A percentile compares a stretch with the other conserved stretches of the same genome.
Conservation (phyloP, 345 rosid species). For the Bretschneidera sinensis region DNA sequence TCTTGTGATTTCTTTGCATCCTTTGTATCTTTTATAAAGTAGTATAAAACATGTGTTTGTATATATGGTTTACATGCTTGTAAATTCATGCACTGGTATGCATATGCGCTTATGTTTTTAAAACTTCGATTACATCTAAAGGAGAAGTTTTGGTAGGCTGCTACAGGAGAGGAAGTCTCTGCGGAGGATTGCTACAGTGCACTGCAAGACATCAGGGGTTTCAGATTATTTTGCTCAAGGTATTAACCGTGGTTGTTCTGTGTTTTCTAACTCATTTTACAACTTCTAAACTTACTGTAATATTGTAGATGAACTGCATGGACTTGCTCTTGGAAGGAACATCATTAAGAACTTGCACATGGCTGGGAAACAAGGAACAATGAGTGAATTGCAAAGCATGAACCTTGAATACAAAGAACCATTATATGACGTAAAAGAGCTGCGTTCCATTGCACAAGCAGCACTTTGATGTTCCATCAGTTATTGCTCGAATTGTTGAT, state of each 20-base stretch:
- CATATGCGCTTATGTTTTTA: constrained; percentile 1
- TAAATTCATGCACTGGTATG: background rate
- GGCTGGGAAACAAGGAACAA: constrained; percentile 55
- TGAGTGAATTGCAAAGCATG: constrained; percentile 28
- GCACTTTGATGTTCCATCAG: constrained; percentile 82
- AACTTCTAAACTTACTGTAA: constrained; percentile 20
- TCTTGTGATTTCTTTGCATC: background rate
- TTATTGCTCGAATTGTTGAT: constrained; percentile 89
- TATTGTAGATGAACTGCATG: constrained; percentile 87
- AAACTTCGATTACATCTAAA: constrained; percentile 19
- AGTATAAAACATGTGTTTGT: background rate
- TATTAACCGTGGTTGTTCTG: constrained; percentile 17
- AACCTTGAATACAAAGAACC: constrained; percentile 61
- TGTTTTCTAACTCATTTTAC: constrained; percentile 1
- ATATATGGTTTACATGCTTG: background rate
- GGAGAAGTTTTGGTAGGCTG: constrained; percentile 72
- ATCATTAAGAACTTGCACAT: constrained; percentile 87
- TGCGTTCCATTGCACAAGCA: constrained; percentile 86
- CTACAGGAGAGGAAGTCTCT: constrained; percentile 92
- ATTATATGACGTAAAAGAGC: constrained; percentile 71
- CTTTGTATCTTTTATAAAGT: background rate
- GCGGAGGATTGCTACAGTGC: constrained; percentile 88
- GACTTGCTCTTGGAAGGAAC: constrained; percentile 86
- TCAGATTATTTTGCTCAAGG: constrained; percentile 99
- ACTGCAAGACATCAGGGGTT: constrained; percentile 91